Base-by-base conservation (phyloP, 192 early-diverging fungal species). In the Glomus cerebriforme region DNA sequence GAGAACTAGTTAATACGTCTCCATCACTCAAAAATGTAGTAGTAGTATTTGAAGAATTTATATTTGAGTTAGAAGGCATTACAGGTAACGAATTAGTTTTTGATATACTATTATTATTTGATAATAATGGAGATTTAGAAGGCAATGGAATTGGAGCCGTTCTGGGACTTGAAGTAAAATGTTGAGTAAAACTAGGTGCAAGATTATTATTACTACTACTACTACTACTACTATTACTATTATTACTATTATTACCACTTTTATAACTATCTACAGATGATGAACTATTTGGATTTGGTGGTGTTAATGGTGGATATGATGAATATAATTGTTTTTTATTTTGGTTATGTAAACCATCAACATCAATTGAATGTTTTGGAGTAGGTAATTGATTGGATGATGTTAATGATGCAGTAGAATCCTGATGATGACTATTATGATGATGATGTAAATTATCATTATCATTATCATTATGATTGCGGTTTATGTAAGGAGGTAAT, bases 281-380 rank as follows among this genome's bases (percentile, higher is more conserved):
- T 15, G 70, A 24, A 29, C 10, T 24, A 37, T 39, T 72, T 32
- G 7, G 47, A 35, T 59, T 59, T 59, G 22, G 47, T 1, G 31
- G 7, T 74, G 17, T 59, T 59, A 24, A 17, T 32, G 31, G 54
- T 26, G 19, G 32, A 54, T 26, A 12, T 31, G 47, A 59, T 31
- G 73, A 15, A 54, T 74, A 47, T 74, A 74, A 74, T 74, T 74
- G 73, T 17, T 32, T 27, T 45, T 37, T 27, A 27, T 43, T 43
- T 12, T 43, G 39, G 12, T 43, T 43, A 39, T 39, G 37, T 39
- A 39, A 39, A 59, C 7, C 58, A n/a, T 59, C 58, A 59, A 59
- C 59, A 66, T 68, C 66, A 68, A 32, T n/a, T 35, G 66, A 68
- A 8, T 34, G n/a, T 68, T 37, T 39, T 37, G 66, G 66, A 17